phyloP scores from a whole-genome alignment of 2,329 filamentous ascomycete genomes.

The Talaromyces sp. region DNA sequence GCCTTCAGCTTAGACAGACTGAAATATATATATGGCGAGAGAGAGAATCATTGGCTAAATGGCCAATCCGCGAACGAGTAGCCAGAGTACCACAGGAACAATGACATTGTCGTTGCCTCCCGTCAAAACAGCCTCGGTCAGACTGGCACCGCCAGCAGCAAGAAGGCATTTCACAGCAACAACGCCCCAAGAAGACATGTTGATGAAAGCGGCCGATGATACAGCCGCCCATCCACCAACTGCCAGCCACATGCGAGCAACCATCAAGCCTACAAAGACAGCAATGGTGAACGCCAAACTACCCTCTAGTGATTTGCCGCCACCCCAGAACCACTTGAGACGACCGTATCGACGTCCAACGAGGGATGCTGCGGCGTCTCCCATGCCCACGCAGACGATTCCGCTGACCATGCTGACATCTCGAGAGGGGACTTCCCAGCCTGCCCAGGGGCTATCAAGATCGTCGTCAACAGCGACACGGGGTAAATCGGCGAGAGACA shows the following conservation, averaged over 20 bases:
- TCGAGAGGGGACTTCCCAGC: slow-evolving; percentile 70
- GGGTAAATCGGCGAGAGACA: slow-evolving; percentile 69
- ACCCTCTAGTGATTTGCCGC: slow-evolving; percentile 92
- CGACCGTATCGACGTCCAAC: slow-evolving; percentile 83
- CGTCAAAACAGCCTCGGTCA: slow-evolving; percentile 92
- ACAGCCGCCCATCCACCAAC: slow-evolving; percentile 65
- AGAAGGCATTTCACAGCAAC: slow-evolving; percentile 58
- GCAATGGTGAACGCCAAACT: slow-evolving; percentile 74
- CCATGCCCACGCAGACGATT: slow-evolving; percentile 90
- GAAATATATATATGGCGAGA: neutral
- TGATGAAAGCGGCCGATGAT: slow-evolving; percentile 19
- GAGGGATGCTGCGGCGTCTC: slow-evolving; percentile 87
- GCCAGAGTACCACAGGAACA: slow-evolving; percentile 89
- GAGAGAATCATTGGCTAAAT: slow-evolving; percentile 18
- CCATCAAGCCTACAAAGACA: slow-evolving; percentile 70
- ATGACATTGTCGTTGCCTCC: slow-evolving; percentile 98
- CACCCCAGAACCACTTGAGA: slow-evolving; percentile 93
- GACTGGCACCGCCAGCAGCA: slow-evolving; percentile 75
- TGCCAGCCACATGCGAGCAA: slow-evolving; percentile 69
- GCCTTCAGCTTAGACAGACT: neutral
- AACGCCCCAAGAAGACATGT: slow-evolving; percentile 27
- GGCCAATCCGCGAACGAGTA: slow-evolving; percentile 74
- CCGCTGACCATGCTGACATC: slow-evolving; percentile 90
- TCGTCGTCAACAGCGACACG: slow-evolving; percentile 44
- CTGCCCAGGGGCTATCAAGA: slow-evolving; percentile 51